A percentile compares a stretch with the other conserved stretches of the same genome.
Conservation (phyloP, 179 eudicot genomes). For the Vitellaria paradoxa region DNA sequence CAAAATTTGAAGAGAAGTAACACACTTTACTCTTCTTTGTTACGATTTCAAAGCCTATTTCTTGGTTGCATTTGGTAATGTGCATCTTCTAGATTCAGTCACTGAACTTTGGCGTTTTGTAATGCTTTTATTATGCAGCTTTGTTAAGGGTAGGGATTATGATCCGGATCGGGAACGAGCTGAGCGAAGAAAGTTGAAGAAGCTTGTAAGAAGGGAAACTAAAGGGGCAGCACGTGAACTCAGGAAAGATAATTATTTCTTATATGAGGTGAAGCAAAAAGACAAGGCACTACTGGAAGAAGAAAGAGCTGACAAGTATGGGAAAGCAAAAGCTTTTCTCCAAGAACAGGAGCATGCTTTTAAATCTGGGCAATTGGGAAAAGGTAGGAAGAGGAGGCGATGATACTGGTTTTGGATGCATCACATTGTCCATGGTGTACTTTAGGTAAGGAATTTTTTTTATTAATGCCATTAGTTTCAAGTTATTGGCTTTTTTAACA, state of each 20-base stretch:
- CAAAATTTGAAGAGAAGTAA: constrained; percentile 90
- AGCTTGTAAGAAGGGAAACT: constrained; percentile 45
- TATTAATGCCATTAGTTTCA: neutral
- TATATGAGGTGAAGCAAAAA: constrained; percentile 60
- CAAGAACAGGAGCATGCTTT: constrained; percentile 93
- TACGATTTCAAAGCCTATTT: neutral
- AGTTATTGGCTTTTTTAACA: neutral
- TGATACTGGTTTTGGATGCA: constrained; percentile 11
- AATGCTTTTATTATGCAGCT: constrained; percentile 46
- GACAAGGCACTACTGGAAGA: constrained; percentile 53
- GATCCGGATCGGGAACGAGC: constrained; percentile 93
- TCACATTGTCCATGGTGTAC: neutral
- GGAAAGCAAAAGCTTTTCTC: constrained; percentile 77
- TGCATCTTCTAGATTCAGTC: neutral
- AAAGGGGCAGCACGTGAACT: constrained; percentile 86
- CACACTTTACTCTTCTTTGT: constrained; percentile 5
- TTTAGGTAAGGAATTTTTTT: neutral
- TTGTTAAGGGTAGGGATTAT: constrained; percentile 83
- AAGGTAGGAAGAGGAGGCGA: constrained; percentile 60
- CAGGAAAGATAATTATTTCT: constrained; percentile 76
- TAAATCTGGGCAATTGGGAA: constrained; percentile 96
- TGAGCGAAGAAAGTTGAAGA: constrained; percentile 61
- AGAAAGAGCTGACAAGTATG: constrained; percentile 78
- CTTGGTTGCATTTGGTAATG: neutral
- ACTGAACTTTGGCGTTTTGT: constrained; percentile 3